phyloP scores from a whole-genome alignment of 2,329 filamentous ascomycete species.

The Ophiostoma ulmi region DNA sequence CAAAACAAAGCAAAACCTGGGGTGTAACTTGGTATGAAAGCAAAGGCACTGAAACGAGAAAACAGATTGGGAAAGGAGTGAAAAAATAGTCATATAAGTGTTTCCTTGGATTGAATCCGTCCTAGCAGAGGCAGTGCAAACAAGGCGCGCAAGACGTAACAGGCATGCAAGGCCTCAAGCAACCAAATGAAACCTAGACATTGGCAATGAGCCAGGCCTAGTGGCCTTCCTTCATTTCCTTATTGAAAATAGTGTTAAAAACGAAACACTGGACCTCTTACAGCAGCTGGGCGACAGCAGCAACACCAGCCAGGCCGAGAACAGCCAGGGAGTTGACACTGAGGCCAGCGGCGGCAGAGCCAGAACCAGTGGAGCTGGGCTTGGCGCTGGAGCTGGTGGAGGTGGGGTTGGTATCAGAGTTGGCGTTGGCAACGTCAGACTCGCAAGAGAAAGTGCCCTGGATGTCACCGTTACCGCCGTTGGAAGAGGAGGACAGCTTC shows the following conservation, averaged over 20 bases:
- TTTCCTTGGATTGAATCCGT: slow-evolving; percentile 15
- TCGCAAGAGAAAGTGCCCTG: slow-evolving; percentile 49
- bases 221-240: background rate
- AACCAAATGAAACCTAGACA: slow-evolving; percentile 8
- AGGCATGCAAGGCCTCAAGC: slow-evolving; percentile 7
- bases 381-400: slow-evolving; percentile 33
- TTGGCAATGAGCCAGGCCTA: slow-evolving; percentile 12
- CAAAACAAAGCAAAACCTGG: slow-evolving; percentile 17
- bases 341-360: slow-evolving; percentile 43
- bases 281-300: slow-evolving; percentile 47
- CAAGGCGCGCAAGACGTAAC: slow-evolving; percentile 16
- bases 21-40: slow-evolving; percentile 15
- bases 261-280: slow-evolving; percentile 35
- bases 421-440: slow-evolving; percentile 49
- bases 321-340: slow-evolving; percentile 45
- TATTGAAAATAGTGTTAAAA: slow-evolving; percentile 22
- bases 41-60: slow-evolving; percentile 17
- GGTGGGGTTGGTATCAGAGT: slow-evolving; percentile 41
- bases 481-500: slow-evolving; percentile 37
- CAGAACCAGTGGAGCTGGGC: slow-evolving; percentile 32
- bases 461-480: slow-evolving; percentile 40
- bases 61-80: slow-evolving; percentile 3
- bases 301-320: slow-evolving; percentile 40
- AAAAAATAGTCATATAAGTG: slow-evolving; percentile 17
- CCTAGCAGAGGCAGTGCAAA: slow-evolving; percentile 12